Conservation (phyloP, 2,329 filamentous ascomycete species). For the Monosporascus sp. region DNA sequence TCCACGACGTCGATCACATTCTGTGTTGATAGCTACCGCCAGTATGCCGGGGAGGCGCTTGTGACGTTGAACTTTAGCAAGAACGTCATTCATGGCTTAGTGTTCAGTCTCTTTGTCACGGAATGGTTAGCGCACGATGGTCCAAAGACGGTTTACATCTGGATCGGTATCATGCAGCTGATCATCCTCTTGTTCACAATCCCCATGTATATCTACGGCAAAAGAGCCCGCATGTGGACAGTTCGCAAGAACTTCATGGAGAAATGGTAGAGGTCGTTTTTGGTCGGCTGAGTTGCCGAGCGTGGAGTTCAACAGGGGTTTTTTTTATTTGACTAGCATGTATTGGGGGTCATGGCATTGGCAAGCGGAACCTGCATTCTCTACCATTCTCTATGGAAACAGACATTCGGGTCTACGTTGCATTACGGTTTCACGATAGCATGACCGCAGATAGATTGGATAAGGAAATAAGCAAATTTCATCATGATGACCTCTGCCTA, state of each 20-base stretch:
- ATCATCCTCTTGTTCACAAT: slow-evolving; percentile 69
- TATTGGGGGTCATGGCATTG: too few species aligned
- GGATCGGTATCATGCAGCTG: slow-evolving; percentile 81
- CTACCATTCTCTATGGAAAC: too few species aligned
- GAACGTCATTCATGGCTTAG: slow-evolving; percentile 85
- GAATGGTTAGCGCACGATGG: slow-evolving; percentile 75
- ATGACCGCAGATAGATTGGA: not conserved
- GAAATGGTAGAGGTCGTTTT: slow-evolving; percentile 42
- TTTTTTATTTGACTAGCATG: too few species aligned
- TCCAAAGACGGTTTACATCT: slow-evolving; percentile 72
- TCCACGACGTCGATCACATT: slow-evolving; percentile 92
- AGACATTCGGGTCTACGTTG: not conserved
- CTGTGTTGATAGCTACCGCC: slow-evolving; percentile 85
- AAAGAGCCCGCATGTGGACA: slow-evolving; percentile 91
- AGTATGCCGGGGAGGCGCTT: slow-evolving; percentile 89
- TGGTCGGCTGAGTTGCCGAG: not conserved
- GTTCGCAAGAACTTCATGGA: slow-evolving; percentile 83
- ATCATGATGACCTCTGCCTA: too few species aligned
- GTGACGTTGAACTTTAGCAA: slow-evolving; percentile 94
- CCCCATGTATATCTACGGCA: slow-evolving; percentile 93
- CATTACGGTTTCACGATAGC: not conserved
- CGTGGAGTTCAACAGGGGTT: too few species aligned
- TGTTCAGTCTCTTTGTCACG: slow-evolving; percentile 86
- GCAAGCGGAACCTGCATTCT: too few species aligned
- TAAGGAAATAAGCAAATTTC: too few species aligned